Conservation (phyloP, 164 flowering plant genomes). For the Tetracentron sinense region DNA sequence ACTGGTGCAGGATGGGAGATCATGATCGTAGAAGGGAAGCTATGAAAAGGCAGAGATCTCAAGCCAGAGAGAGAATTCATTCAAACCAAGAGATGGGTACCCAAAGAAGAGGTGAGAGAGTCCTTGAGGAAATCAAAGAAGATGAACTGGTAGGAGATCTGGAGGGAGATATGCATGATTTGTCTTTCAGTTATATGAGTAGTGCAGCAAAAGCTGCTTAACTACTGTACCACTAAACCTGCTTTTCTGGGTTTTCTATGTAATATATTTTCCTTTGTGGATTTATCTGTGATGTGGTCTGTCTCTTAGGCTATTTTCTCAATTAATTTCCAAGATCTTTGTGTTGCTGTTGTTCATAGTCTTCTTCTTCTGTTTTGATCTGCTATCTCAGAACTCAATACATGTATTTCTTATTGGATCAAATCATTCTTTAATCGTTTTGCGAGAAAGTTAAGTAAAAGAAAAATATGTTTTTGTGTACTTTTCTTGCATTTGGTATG, state of each 20-base stretch:
- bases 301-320: slow-evolving; percentile 2
- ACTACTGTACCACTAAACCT: background rate
- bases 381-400: no score
- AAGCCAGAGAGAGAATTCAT: slow-evolving; percentile 12
- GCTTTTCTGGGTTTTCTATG: background rate
- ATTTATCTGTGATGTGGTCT: slow-evolving; percentile 1
- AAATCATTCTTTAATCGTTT: no score
- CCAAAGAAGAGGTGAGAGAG: slow-evolving; percentile 9
- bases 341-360: background rate
- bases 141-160: slow-evolving; percentile 19
- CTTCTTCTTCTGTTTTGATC: no score
- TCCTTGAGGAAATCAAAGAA: slow-evolving; percentile 15
- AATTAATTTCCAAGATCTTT: background rate
- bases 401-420: no score
- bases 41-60: slow-evolving; percentile 36
- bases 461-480: no score
- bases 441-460: no score
- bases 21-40: slow-evolving; percentile 46
- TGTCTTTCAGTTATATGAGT: background rate
- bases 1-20: slow-evolving; percentile 44
- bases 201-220: slow-evolving; percentile 38
- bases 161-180: no score
- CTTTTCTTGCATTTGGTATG: no score
- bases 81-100: slow-evolving; percentile 19
- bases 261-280: background rate